These are phyloP conservation scores for Exophiala bonariae DNA, from an alignment of 2,329 filamentous ascomycete species.

Conservation along the genomic window DNA sequence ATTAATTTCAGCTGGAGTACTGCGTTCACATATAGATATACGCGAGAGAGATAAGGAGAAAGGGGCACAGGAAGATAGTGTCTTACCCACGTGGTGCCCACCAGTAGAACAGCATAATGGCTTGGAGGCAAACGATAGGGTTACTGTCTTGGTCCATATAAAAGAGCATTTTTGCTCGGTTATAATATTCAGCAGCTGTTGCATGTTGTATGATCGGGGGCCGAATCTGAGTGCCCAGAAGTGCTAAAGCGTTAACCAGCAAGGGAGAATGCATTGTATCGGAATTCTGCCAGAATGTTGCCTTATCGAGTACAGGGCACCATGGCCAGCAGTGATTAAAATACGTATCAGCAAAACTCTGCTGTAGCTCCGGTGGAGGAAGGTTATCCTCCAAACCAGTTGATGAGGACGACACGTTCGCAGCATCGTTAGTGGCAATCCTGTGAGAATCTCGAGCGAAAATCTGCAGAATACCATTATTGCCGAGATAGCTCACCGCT, in stretches of 20 bases:
- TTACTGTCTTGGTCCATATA: constrained; percentile 44
- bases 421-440: not conserved
- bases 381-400: not conserved
- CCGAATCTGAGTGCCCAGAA: constrained; percentile 42
- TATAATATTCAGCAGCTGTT: constrained; percentile 41
- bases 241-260: constrained; percentile 40
- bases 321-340: constrained; percentile 16
- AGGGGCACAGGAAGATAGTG: not conserved
- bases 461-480: not conserved
- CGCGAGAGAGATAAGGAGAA: not conserved
- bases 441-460: not conserved
- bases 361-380: constrained; percentile 2
- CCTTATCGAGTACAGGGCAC: constrained; percentile 14
- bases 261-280: constrained; percentile 50
- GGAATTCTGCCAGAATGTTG: not conserved
- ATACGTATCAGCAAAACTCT: constrained; percentile 14
- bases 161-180: constrained; percentile 41
- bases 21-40: too few species aligned
- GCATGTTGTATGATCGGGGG: constrained; percentile 43
- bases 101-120: constrained; percentile 46
- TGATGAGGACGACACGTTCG: not conserved
- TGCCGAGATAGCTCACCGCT: not conserved
- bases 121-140: constrained; percentile 37
- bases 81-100: constrained; percentile 38
- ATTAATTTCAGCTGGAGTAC: not conserved